Evolutionary conservation across 306 rosid species (phyloP).

Genomic region (Mimosa bimucronata): DNA sequence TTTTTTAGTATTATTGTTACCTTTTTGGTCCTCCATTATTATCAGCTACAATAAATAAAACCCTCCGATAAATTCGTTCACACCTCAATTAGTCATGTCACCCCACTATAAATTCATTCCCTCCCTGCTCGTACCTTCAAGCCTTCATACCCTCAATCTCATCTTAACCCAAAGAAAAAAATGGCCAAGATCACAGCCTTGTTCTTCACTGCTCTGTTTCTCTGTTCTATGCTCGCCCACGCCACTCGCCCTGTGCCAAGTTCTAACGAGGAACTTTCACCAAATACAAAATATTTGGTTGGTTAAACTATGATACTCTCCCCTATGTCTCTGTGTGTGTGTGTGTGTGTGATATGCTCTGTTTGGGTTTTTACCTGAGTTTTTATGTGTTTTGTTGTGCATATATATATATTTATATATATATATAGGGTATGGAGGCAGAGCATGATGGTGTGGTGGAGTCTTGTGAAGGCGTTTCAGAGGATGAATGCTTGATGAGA

Average conservation of each 20-base stretch:
- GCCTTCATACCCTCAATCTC: neutral
- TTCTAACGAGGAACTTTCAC: conserved; percentile 20
- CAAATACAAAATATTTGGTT: conserved; percentile 26
- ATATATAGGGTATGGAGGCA: conserved; percentile 31
- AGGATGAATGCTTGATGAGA: conserved; percentile 61
- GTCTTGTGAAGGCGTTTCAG: conserved; percentile 44
- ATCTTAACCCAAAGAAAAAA: neutral
- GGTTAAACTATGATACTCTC: neutral
- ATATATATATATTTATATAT: no score
- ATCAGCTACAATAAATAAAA: conserved; percentile 26
- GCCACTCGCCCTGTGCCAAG: conserved; percentile 46
- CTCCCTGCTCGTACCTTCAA: neutral
- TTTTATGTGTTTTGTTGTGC: neutral
- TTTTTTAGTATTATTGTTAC: neutral
- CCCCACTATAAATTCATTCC: conserved; percentile 43
- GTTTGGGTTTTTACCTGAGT: neutral
- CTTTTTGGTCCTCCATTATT: conserved; percentile 3
- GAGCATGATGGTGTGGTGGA: conserved; percentile 22
- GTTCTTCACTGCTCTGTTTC: conserved; percentile 44
- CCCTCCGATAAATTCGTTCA: conserved; percentile 19
- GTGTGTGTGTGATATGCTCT: neutral
- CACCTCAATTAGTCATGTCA: conserved; percentile 23
- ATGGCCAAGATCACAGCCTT: conserved; percentile 39
- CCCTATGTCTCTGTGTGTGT: neutral
- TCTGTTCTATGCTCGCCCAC: conserved; percentile 33